phyloP scores from a whole-genome alignment of 352 stramenopile genomes.

The Pythium graminicola region DNA sequence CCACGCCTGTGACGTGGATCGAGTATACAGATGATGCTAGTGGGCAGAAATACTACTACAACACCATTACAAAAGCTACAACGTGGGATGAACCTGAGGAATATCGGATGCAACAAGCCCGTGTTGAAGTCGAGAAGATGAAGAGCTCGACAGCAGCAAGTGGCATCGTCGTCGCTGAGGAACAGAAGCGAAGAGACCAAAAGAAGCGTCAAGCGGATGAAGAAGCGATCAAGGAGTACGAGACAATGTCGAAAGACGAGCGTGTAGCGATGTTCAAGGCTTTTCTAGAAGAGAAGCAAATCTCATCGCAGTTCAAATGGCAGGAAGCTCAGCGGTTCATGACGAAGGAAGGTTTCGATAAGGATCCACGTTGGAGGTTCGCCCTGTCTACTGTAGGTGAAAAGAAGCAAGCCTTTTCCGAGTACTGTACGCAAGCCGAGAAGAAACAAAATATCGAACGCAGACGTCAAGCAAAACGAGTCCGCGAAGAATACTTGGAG shows the following conservation, averaged over 20 bases:
- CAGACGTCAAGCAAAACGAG: conserved; percentile 59
- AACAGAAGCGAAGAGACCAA: conserved; percentile 31
- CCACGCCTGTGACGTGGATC: conserved; percentile 40
- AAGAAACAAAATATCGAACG: conserved; percentile 66
- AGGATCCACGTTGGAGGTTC: conserved; percentile 62
- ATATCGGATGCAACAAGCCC: conserved; percentile 67
- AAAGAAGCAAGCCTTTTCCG: conserved; percentile 79
- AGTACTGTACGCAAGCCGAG: conserved; percentile 70
- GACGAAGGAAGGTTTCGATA: conserved; percentile 45
- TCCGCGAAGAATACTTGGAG: conserved; percentile 69
- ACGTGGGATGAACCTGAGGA: conserved; percentile 81
- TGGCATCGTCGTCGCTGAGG: conserved; percentile 14
- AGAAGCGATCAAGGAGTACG: conserved; percentile 35
- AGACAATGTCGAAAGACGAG: conserved; percentile 40
- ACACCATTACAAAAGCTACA: conserved; percentile 58
- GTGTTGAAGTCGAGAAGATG: conserved; percentile 66
- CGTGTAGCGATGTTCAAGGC: conserved; percentile 59
- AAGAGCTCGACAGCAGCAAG: conserved; percentile 25
- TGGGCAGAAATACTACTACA: conserved; percentile 76
- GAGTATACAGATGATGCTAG: conserved; percentile 75
- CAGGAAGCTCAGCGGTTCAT: conserved; percentile 58
- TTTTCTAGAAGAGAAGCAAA: conserved; percentile 62
- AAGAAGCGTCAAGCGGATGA: conserved; percentile 46
- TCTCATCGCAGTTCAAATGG: conserved; percentile 70
- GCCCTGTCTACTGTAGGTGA: conserved; percentile 58